phyloP scores from a whole-genome alignment of 1,284 basidiomycete genomes.

The Trichosporon faecale region DNA sequence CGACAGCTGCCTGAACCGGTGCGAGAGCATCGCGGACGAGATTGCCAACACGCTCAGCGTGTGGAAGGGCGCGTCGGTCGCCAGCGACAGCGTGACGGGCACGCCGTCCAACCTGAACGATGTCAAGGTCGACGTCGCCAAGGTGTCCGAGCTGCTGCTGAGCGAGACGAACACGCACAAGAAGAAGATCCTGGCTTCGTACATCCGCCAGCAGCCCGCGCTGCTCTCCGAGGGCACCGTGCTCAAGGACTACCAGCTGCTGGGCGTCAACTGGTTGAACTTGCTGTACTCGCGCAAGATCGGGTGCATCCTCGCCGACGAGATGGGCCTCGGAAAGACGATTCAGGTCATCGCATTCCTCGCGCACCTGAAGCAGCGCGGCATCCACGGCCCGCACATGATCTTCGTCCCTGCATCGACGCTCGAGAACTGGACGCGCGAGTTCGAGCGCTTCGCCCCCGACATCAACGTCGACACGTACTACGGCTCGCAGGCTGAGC shows the following conservation, averaged over 20 bases:
- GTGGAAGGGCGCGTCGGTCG: slow-evolving; percentile 61
- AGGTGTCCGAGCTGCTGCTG: slow-evolving; percentile 45
- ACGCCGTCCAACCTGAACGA: slow-evolving; percentile 47
- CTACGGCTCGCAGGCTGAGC: slow-evolving; percentile 87
- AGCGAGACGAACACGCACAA: slow-evolving; percentile 40
- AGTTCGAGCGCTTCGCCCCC: slow-evolving; percentile 88
- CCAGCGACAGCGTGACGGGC: slow-evolving; percentile 40
- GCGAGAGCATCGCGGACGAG: slow-evolving; percentile 73
- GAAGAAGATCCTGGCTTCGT: slow-evolving; percentile 51
- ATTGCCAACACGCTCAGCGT: slow-evolving; percentile 65
- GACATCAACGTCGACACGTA: slow-evolving; percentile 81
- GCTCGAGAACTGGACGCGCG: slow-evolving; percentile 96
- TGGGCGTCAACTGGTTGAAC: slow-evolving; percentile 97
- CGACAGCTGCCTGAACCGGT: slow-evolving; percentile 81
- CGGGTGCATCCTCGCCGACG: slow-evolving; percentile 95
- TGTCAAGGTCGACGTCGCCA: slow-evolving; percentile 48
- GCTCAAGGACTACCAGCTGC: slow-evolving; percentile 93
- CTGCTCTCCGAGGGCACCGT: slow-evolving; percentile 66
- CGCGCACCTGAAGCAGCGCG: slow-evolving; percentile 76
- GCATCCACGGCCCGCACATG: slow-evolving; percentile 79
- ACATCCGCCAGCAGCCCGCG: slow-evolving; percentile 71
- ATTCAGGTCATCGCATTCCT: slow-evolving; percentile 91
- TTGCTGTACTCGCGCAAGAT: slow-evolving; percentile 75
- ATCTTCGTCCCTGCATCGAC: slow-evolving; percentile 95
- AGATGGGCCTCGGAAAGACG: slow-evolving; percentile 97